Evolutionary conservation across 306 rosid genomes (phyloP).

Genomic region (Alnus rubra): DNA sequence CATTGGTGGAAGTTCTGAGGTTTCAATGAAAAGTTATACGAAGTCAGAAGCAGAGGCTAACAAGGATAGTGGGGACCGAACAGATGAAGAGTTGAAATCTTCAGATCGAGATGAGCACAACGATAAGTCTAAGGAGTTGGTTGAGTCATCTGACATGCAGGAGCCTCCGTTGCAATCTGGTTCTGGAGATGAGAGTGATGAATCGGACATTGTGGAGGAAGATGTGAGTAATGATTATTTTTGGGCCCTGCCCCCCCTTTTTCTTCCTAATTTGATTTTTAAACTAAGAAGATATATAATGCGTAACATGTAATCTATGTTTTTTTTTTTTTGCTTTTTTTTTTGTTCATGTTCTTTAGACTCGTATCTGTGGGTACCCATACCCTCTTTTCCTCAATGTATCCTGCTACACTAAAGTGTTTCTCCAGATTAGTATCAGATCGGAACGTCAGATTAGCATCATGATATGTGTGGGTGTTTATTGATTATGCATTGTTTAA

Average conservation of each 20-base stretch:
- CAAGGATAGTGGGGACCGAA: slow-evolving; percentile 35
- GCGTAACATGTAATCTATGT: background rate
- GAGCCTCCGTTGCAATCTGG: slow-evolving; percentile 48
- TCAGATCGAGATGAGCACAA: slow-evolving; percentile 36
- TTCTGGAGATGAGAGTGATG: slow-evolving; percentile 72
- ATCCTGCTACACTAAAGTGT: background rate
- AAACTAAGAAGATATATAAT: slow-evolving; percentile 6
- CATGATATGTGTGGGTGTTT: background rate
- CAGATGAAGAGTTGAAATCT: slow-evolving; percentile 39
- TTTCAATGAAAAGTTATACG: slow-evolving; percentile 29
- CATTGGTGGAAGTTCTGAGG: slow-evolving; percentile 34
- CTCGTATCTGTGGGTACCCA: background rate
- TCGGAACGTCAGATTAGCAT: background rate
- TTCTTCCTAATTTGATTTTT: slow-evolving; percentile 11
- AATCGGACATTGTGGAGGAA: slow-evolving; percentile 82
- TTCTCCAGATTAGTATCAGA: background rate
- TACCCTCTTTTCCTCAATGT: background rate
- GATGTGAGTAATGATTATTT: slow-evolving; percentile 61
- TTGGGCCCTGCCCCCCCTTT: background rate
- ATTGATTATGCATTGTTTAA: background rate
- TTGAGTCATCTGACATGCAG: slow-evolving; percentile 39
- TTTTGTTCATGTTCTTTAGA: slow-evolving; percentile 8
- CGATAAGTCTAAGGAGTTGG: slow-evolving; percentile 45
- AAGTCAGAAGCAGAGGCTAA: slow-evolving; percentile 52
- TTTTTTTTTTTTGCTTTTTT: too few relatives aligned